These are phyloP conservation scores for Salix exigua DNA, from an alignment of 345 rosid species.

Conservation along the genomic window DNA sequence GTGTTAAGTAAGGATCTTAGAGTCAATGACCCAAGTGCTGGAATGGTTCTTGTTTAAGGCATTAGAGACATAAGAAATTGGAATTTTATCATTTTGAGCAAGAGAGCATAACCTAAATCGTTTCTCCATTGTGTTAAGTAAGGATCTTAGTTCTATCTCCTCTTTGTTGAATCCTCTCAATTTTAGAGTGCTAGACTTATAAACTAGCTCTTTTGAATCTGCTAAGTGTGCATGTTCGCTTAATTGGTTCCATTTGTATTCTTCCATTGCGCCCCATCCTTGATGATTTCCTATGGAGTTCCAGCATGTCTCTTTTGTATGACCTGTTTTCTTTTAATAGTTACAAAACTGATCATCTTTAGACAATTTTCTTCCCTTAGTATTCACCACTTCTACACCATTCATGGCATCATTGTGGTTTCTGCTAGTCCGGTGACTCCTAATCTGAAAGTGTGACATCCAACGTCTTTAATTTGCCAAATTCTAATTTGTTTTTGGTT, in stretches of 20 bases:
- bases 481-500: too few relatives aligned
- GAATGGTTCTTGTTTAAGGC: neutral
- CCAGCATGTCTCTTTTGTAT: neutral
- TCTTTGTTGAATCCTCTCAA: neutral
- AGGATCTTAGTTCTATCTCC: neutral
- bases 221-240: neutral
- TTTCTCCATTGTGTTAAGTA: neutral
- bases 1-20: neutral
- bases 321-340: neutral
- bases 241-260: neutral
- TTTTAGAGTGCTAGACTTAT: fast-evolving
- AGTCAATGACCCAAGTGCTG: neutral
- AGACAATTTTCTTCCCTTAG: neutral
- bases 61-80: neutral
- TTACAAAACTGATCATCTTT: neutral
- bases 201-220: fast-evolving
- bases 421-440: too few relatives aligned
- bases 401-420: too few relatives aligned
- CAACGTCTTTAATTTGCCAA: too few relatives aligned
- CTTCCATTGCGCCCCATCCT: neutral
- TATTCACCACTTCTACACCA: neutral
- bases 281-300: neutral
- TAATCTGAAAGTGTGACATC: too few relatives aligned
- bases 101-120: too few relatives aligned
- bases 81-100: neutral